phyloP scores from a whole-genome alignment of 306 rosid species.

The Casuarina cunninghamiana region DNA sequence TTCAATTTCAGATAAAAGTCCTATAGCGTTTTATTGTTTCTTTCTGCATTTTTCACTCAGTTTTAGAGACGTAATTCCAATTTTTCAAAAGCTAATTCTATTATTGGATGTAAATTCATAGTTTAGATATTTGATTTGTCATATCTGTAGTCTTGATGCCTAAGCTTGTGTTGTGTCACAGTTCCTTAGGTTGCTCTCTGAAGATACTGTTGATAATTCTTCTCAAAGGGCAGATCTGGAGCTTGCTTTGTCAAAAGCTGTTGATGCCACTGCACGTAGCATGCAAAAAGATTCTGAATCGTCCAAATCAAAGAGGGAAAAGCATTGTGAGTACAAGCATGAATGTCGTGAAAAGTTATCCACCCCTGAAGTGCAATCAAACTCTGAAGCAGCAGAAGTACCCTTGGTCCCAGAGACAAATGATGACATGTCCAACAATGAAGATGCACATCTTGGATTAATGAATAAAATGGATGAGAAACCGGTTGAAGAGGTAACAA shows the following conservation, averaged over 20 bases:
- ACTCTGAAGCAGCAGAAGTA: slow-evolving; percentile 39
- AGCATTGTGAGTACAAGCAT: slow-evolving; percentile 54
- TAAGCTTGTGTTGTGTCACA: slow-evolving; percentile 31
- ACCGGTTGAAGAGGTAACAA: slow-evolving; percentile 60
- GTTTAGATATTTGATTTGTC: not conserved
- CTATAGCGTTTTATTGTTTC: not conserved
- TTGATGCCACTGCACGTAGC: slow-evolving; percentile 54
- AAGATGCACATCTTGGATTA: slow-evolving; percentile 32
- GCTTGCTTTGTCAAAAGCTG: slow-evolving; percentile 62
- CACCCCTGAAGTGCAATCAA: slow-evolving; percentile 40
- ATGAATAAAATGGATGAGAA: slow-evolving; percentile 40
- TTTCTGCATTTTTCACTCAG: not conserved
- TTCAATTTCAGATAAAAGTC: not conserved
- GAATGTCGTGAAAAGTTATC: slow-evolving; percentile 64
- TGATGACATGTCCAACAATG: slow-evolving; percentile 26
- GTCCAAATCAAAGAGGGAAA: slow-evolving; percentile 55
- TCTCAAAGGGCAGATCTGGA: slow-evolving; percentile 61
- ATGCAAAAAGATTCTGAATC: slow-evolving; percentile 45
- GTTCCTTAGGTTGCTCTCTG: slow-evolving; percentile 78
- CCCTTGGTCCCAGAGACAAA: slow-evolving; percentile 30
- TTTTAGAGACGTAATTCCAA: too few species aligned
- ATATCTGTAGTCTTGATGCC: not conserved
- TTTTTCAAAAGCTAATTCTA: not conserved
- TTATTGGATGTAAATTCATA: not conserved
- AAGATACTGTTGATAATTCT: slow-evolving; percentile 50